Evolutionary conservation across 1,139 yeast genomes (phyloP).

Genomic region (Lodderomyces pseudojiufengensis): DNA sequence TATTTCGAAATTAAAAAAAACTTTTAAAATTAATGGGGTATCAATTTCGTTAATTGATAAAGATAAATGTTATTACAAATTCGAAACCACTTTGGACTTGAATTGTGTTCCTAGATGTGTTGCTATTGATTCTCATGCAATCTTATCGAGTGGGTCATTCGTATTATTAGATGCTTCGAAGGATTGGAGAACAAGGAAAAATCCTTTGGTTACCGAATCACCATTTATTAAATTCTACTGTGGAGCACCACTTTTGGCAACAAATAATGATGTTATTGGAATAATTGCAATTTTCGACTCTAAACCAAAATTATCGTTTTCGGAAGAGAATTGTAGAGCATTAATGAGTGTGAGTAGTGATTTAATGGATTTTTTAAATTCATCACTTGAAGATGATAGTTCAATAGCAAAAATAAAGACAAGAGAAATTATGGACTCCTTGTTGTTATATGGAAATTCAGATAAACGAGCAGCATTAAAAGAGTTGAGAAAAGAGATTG

Average conservation of each 20-base stretch:
- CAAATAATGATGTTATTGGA: conserved; percentile 48
- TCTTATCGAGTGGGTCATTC: conserved; percentile 54
- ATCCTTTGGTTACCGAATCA: conserved; percentile 60
- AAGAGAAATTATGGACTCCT: conserved; percentile 1
- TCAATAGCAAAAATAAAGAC: background rate
- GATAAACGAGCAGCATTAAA: conserved; percentile 12
- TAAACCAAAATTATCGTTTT: conserved; percentile 36
- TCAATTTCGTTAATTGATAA: conserved; percentile 56
- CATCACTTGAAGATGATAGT: conserved; percentile 22
- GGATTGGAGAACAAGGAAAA: conserved; percentile 64
- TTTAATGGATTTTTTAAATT: conserved; percentile 41
- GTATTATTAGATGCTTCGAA: conserved; percentile 53
- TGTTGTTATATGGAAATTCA: conserved; percentile 3
- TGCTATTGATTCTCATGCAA: conserved; percentile 65
- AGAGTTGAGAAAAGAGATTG: conserved; percentile 32
- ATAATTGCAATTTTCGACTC: conserved; percentile 59
- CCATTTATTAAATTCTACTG: conserved; percentile 60
- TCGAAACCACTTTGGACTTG: conserved; percentile 43
- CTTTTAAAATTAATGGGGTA: conserved; percentile 47
- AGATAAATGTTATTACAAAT: conserved; percentile 45
- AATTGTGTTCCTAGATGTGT: conserved; percentile 51
- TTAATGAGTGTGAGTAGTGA: conserved; percentile 39
- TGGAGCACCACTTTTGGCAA: conserved; percentile 53
- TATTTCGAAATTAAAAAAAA: conserved; percentile 30
- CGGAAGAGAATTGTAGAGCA: conserved; percentile 27